Percentiles rank a stretch among this genome's conserved stretches.
Evolutionary conservation across 352 stramenopile genomes (phyloP).

Genomic region (Aphanomyces euteiches): DNA sequence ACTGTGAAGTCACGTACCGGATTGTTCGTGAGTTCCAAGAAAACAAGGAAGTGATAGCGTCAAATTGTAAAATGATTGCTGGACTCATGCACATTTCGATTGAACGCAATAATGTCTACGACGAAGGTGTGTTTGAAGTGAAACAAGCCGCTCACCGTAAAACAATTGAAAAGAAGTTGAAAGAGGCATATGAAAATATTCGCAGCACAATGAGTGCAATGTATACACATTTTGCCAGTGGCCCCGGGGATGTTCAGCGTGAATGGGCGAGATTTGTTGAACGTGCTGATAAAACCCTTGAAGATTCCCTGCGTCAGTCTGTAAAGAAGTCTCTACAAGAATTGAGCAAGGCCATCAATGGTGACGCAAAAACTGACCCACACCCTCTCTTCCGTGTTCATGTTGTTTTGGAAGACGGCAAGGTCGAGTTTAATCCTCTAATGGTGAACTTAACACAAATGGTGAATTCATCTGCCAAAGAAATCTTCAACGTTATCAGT

Average conservation of each 20-base stretch:
- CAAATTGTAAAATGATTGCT: conserved; percentile 87
- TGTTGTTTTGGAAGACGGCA: conserved; percentile 90
- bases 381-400: conserved; percentile 91
- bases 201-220: conserved; percentile 88
- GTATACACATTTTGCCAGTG: conserved; percentile 88
- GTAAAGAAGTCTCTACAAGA: conserved; percentile 94
- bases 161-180: conserved; percentile 67
- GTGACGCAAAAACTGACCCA: conserved; percentile 87
- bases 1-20: conserved; percentile 85
- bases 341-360: conserved; percentile 92
- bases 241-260: conserved; percentile 85
- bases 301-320: conserved; percentile 85
- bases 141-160: conserved; percentile 90
- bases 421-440: conserved; percentile 91
- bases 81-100: conserved; percentile 89
- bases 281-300: conserved; percentile 86
- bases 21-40: conserved; percentile 88
- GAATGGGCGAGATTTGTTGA: conserved; percentile 91
- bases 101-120: conserved; percentile 91
- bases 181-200: conserved; percentile 80
- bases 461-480: conserved; percentile 92
- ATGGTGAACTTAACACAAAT: conserved; percentile 93
- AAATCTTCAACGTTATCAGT: conserved; percentile 92
- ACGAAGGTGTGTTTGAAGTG: conserved; percentile 89
- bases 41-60: conserved; percentile 83